These are phyloP conservation scores for Xylariaceae sp. DNA, from an alignment of 2,329 filamentous ascomycete genomes.

Conservation along the genomic window DNA sequence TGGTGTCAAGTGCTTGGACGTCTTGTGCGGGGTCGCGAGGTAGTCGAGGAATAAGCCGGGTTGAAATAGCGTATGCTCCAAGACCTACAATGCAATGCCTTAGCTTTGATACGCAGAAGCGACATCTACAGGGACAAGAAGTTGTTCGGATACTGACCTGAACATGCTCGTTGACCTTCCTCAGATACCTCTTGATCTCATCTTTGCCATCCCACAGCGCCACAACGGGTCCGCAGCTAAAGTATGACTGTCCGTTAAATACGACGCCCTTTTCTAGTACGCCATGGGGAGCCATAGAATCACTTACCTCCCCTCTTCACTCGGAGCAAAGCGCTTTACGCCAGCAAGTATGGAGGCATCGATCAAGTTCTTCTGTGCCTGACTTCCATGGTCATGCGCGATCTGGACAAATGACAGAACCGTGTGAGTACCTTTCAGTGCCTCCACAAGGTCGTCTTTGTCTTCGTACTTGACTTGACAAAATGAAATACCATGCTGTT, in stretches of 20 bases:
- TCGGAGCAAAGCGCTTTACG: constrained; percentile 58
- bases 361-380: constrained; percentile 51
- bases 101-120: too few species aligned
- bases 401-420: constrained; percentile 47
- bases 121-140: neutral
- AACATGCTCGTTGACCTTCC: constrained; percentile 43
- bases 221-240: constrained; percentile 21
- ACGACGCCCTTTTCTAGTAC: too few species aligned
- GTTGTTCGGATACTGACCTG: constrained; percentile 28
- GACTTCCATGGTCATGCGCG: constrained; percentile 26
- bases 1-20: constrained; percentile 38
- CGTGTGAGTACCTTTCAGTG: constrained; percentile 44
- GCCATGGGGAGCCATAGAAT: neutral
- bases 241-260: too few species aligned
- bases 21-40: constrained; percentile 44
- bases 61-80: constrained; percentile 55
- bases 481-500: constrained; percentile 22
- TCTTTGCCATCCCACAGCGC: constrained; percentile 48
- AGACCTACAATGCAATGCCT: constrained; percentile 31
- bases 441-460: constrained; percentile 29
- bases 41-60: constrained; percentile 53
- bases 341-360: constrained; percentile 56
- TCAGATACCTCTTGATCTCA: constrained; percentile 44
- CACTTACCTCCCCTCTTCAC: constrained; percentile 46
- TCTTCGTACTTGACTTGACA: constrained; percentile 40